Percentiles rank a stretch among this genome's conserved stretches.
Evolutionary conservation across 2,329 filamentous ascomycete genomes (phyloP).

Genomic region (Alternaria longipes): DNA sequence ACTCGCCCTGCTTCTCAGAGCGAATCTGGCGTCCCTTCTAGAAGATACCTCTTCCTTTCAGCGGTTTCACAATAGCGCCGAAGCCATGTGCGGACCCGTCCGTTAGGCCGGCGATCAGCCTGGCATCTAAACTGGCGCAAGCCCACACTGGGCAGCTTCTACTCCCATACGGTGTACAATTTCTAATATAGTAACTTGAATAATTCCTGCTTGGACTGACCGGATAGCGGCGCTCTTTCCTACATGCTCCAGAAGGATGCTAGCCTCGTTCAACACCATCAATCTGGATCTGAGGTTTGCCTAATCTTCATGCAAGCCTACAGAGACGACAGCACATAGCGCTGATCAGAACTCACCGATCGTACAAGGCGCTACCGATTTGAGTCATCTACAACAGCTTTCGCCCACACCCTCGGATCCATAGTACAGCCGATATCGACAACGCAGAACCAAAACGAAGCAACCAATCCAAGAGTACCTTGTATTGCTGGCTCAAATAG

Average conservation of each 20-base stretch:
- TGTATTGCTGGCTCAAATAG: not conserved
- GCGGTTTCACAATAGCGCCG: constrained; percentile 27
- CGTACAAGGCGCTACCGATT: constrained; percentile 1
- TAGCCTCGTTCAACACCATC: constrained; percentile 3
- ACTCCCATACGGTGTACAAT: constrained; percentile 2
- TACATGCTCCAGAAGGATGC: not conserved
- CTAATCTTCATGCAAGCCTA: not conserved
- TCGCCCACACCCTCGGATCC: constrained; percentile 1
- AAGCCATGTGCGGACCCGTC: constrained; percentile 22
- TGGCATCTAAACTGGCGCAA: constrained; percentile 12
- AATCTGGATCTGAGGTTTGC: not conserved
- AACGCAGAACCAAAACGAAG: constrained; percentile 4
- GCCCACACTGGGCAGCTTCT: constrained; percentile 7
- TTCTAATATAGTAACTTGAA: not conserved
- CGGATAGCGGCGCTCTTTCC: not conserved
- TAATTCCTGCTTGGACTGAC: not conserved
- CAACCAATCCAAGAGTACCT: constrained; percentile 1
- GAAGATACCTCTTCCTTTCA: constrained; percentile 23
- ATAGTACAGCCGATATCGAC: not conserved
- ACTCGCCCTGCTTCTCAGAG: constrained; percentile 18
- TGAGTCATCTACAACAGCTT: not conserved
- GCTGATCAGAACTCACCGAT: constrained; percentile 2
- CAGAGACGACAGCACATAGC: not conserved
- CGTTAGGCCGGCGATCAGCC: constrained; percentile 22
- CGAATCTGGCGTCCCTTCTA: constrained; percentile 18